phyloP scores from a whole-genome alignment of 2,329 filamentous ascomycete species.

The Pseudocercospora crystallina region DNA sequence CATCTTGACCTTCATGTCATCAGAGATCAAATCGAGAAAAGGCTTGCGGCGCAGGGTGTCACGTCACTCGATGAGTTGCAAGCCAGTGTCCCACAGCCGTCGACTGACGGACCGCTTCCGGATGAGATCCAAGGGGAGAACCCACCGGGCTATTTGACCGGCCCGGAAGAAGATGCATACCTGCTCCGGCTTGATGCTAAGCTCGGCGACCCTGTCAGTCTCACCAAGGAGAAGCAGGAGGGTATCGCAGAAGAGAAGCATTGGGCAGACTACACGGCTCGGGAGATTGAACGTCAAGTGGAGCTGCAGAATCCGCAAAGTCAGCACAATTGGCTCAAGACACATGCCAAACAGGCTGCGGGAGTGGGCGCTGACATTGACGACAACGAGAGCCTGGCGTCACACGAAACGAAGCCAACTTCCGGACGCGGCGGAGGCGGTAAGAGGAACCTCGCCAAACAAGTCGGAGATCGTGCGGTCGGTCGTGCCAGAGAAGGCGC shows the following conservation, averaged over 20 bases:
- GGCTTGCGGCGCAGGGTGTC: conserved; percentile 31
- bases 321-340: conserved; percentile 85
- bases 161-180: conserved; percentile 73
- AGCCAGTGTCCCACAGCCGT: conserved; percentile 40
- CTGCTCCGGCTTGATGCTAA: conserved; percentile 63
- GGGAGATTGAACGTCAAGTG: conserved; percentile 48
- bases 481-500: conserved; percentile 35
- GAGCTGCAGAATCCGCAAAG: conserved; percentile 79
- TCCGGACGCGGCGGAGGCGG: conserved; percentile 33
- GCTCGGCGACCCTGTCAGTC: conserved; percentile 47
- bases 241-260: conserved; percentile 26
- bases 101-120: conserved; percentile 28
- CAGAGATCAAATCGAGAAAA: conserved; percentile 32
- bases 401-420: conserved; percentile 71
- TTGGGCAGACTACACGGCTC: conserved; percentile 42
- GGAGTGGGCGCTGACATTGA: conserved; percentile 27
- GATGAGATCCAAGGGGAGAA: conserved; percentile 51
- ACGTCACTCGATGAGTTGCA: conserved; percentile 40
- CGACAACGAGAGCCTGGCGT: conserved; percentile 74
- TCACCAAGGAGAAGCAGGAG: conserved; percentile 31
- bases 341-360: conserved; percentile 24
- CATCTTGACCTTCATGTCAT: conserved; percentile 34
- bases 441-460: conserved; percentile 35
- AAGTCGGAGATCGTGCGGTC: conserved; percentile 37
- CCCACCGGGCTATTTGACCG: conserved; percentile 66